Base-by-base conservation (phyloP, 148 eudicot species). In the Selenicereus undatus region DNA sequence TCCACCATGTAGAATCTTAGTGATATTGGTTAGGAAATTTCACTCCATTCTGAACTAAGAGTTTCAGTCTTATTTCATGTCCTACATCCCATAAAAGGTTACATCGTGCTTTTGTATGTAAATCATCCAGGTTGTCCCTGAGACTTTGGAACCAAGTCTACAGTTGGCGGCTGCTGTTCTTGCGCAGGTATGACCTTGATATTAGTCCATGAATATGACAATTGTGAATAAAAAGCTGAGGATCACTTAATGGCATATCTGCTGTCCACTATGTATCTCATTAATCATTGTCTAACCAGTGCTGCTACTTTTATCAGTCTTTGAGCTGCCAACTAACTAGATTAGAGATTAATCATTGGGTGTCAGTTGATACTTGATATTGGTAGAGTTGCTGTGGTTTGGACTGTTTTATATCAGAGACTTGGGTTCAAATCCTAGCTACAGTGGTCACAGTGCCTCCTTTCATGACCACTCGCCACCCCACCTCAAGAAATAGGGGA, bases 131-230 rank as follows among this genome's bases (percentile, higher is more conserved):
- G 98, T 94, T 86, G 98, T 94, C 50, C 98, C 98, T 5, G 98
- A 94, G 91, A 94, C 98, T 74, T 89, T 94, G 88, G 98, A 94
- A 85, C 98, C 98, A 78, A 94, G 98, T 86, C 88, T 94, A 66
- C 98, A 94, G 90, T 79, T 94, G 86, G 97, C 98, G 70, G 94
- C 98, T 80, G 98, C 98, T 83, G 98, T 94, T 79, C 97, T 94
- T 87, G 93, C 97, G 80, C 94, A 92, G 91, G 98, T 93, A 88
- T 83, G 81, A 82, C 71, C 79, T 45, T 39, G 29, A 73, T 73
- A 18, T 50, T 50, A 51, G 56, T 17, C 26, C 74, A 74, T 42
- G 73, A 83, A 43, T 18, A 22, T 78, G 66, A 18, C 39, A 62
- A 29, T n/a, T 18, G 29, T 4, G 14, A 52, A 71, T 43, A 74